Evolutionary conservation across 31 red algal species (phyloP).

Genomic region (Pterothamnion heteromorphum): DNA sequence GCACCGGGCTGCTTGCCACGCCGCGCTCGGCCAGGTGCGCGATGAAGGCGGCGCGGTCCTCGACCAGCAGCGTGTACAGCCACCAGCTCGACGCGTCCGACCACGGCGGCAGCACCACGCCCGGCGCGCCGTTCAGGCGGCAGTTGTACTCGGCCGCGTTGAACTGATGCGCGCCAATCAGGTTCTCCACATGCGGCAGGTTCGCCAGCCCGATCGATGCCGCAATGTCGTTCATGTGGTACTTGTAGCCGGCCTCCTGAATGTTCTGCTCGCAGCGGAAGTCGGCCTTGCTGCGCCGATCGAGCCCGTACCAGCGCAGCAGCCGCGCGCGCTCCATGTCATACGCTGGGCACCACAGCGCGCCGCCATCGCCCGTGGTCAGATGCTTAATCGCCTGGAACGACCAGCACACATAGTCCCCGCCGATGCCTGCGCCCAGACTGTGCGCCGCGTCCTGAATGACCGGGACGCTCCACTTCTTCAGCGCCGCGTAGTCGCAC

Average conservation of each 20-base stretch:
- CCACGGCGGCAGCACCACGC: too few species aligned
- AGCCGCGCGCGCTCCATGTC: background rate
- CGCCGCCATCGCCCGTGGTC: slow-evolving; percentile 37
- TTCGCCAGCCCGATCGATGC: background rate
- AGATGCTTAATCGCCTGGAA: slow-evolving; percentile 32
- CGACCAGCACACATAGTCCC: background rate
- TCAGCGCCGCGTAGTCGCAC: background rate
- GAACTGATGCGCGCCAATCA: too few species aligned
- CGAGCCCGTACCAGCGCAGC: background rate
- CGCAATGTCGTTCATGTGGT: slow-evolving; percentile 36
- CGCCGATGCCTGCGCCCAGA: slow-evolving; percentile 39
- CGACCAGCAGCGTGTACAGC: too few species aligned
- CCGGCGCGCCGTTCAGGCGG: too few species aligned
- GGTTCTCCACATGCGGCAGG: background rate
- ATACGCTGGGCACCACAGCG: background rate
- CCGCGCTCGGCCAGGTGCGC: too few species aligned
- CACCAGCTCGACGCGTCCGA: too few species aligned
- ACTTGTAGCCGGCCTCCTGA: background rate
- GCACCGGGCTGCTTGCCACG: too few species aligned
- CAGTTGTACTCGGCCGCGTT: too few species aligned
- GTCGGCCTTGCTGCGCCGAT: slow-evolving; percentile 19
- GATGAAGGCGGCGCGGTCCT: too few species aligned
- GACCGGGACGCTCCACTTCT: background rate
- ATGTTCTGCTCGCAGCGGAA: background rate
- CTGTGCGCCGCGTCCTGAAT: slow-evolving; percentile 35